Evolutionary conservation across 768 basidiomycete species (phyloP).

Genomic region (Pluteus cervinus): DNA sequence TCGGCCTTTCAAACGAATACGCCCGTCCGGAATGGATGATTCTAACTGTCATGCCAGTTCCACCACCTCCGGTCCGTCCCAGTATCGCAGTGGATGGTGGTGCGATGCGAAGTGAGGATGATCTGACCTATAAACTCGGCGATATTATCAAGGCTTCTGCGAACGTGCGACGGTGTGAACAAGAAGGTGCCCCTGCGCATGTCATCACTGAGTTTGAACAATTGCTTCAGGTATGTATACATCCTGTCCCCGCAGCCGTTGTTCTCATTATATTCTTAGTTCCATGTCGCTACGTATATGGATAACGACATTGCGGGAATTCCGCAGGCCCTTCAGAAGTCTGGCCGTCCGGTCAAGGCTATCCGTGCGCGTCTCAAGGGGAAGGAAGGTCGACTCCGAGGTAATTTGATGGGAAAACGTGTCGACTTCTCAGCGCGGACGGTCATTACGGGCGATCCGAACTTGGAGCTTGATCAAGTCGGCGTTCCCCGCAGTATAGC

Average conservation of each 20-base stretch:
- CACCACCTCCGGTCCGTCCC: constrained; percentile 95
- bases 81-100: constrained; percentile 98
- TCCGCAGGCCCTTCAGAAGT: constrained; percentile 95
- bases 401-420: constrained; percentile 99
- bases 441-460: constrained; percentile 98
- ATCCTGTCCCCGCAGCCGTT: neutral
- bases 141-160: constrained; percentile 96
- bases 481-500: constrained; percentile 94
- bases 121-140: constrained; percentile 95
- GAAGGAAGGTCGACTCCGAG: constrained; percentile 95
- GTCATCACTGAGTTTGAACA: constrained; percentile 96
- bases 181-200: constrained; percentile 95
- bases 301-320: constrained; percentile 99
- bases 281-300: constrained; percentile 99
- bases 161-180: constrained; percentile 86
- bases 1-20: constrained; percentile 93
- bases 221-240: constrained; percentile 73
- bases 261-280: constrained; percentile 39
- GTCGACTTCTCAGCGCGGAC: constrained; percentile 99
- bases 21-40: constrained; percentile 99
- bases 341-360: constrained; percentile 95
- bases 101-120: constrained; percentile 95
- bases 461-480: constrained; percentile 92
- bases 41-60: constrained; percentile 93
- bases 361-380: constrained; percentile 98